Evolutionary conservation across 2,329 filamentous ascomycete genomes (phyloP), one percentile per base, ranked within the genome.

Genomic region (Botrytis elliptica): DNA sequence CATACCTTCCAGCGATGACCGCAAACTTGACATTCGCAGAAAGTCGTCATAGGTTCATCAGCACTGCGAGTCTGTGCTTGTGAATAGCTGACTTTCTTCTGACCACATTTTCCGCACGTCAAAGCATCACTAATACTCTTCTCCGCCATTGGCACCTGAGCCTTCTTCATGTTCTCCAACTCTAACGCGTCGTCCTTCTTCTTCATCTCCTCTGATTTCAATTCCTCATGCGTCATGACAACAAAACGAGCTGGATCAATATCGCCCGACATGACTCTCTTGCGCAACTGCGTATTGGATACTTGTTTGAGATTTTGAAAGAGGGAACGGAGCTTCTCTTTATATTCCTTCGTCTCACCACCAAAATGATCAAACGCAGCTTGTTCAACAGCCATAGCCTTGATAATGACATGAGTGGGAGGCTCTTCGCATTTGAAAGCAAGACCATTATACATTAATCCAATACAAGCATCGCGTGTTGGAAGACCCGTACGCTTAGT

Each of bases 231-330:
- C 14, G 90, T 89, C 96, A 99, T 97, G 79, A 86, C 85, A 73
- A 97, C 94, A 79, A 99, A 97, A 52, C 86, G 86, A 3, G 90
- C 88, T 0, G 94, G 85, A 0, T 87, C 77, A 74, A 98, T 93
- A 42, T 92, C 89, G 75, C 92, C 93, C 6, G 85, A 85, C 80
- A 97, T 86, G 77, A 99, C 93, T 76, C 91, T 89, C 75, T 87
- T 86, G 70, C 94, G 91, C 62, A 99, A 89, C 75, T 90, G 88
- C 55, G 89, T 87, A 84, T 98, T 98, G 76, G 90, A 92, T 84
- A 93, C 95, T 85, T 93, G 94, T 86, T 98, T 98, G 78, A 99
- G 89, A 81, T 98, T 98, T 82, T 95, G 90, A 84, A 94, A 98
- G 36, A 99, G 89, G 33, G 94, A 97, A 77, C 95, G 92, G 79